Percentiles rank a stretch among this genome's conserved stretches.
These are phyloP conservation scores for Mycosarcoma maydis DNA, from an alignment of 1,284 basidiomycete genomes.

Conservation along the genomic window DNA sequence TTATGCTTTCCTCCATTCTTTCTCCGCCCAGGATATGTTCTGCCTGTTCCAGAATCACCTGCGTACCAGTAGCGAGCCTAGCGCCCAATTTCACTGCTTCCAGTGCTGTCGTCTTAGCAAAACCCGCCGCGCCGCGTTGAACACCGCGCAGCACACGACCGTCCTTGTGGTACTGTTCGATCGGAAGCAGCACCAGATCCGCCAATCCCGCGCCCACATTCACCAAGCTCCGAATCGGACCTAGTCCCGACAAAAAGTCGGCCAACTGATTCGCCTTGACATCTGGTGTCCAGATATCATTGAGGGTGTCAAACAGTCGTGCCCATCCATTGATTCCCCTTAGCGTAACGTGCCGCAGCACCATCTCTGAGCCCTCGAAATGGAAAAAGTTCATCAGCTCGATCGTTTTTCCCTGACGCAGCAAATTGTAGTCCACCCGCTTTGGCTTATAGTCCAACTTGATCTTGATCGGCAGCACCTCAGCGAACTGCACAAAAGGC, in stretches of 20 bases:
- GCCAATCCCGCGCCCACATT: conserved; percentile 96
- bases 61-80: conserved; percentile 91
- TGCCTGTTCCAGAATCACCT: conserved; percentile 93
- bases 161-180: conserved; percentile 96
- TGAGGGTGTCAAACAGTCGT: conserved; percentile 85
- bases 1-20: conserved; percentile 72
- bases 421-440: conserved; percentile 86
- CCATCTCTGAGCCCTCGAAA: conserved; percentile 98
- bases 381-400: conserved; percentile 99
- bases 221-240: conserved; percentile 86
- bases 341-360: conserved; percentile 87
- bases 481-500: conserved; percentile 74
- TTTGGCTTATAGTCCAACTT: conserved; percentile 99
- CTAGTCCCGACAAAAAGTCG: conserved; percentile 95
- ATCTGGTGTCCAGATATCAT: conserved; percentile 98
- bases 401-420: conserved; percentile 85
- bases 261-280: conserved; percentile 97
- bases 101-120: conserved; percentile 90
- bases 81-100: conserved; percentile 97
- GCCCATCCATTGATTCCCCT: conserved; percentile 90
- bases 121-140: conserved; percentile 91
- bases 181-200: conserved; percentile 91
- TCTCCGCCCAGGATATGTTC: conserved; percentile 82
- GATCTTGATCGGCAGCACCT: conserved; percentile 82
- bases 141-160: conserved; percentile 89